Evolutionary conservation across 352 stramenopile species (phyloP).

Genomic region (Globisporangium iwayamae): DNA sequence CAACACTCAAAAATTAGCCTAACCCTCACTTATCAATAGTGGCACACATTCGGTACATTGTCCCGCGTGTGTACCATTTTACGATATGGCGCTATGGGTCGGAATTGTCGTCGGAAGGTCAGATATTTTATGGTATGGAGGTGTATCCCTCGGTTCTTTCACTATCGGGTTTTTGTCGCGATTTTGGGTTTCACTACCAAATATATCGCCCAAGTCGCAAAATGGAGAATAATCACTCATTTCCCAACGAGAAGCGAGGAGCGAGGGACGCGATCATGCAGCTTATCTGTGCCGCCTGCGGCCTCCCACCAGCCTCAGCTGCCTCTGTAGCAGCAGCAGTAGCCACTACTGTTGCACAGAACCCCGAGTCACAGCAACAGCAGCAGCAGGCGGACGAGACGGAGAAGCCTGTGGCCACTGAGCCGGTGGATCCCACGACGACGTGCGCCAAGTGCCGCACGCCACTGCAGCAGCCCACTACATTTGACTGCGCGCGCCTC

Average conservation of each 20-base stretch:
- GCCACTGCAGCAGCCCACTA: conserved; percentile 29
- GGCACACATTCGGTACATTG: too few relatives aligned
- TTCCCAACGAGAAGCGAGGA: not conserved
- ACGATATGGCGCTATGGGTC: too few relatives aligned
- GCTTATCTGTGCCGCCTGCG: conserved; percentile 35
- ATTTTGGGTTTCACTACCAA: too few relatives aligned
- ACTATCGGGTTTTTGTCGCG: too few relatives aligned
- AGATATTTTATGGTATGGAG: too few relatives aligned
- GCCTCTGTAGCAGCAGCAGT: not conserved
- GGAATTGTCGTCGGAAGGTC: too few relatives aligned
- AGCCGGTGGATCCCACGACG: not conserved
- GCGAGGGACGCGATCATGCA: conserved; percentile 11
- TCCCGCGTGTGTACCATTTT: too few relatives aligned
- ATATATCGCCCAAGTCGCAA: too few relatives aligned
- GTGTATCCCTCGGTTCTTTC: too few relatives aligned
- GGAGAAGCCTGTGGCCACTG: not conserved
- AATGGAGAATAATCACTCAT: not conserved
- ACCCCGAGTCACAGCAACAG: not conserved
- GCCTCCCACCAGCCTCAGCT: conserved; percentile 8
- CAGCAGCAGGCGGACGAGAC: not conserved
- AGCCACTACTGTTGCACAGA: not conserved
- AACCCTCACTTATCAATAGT: too few relatives aligned
- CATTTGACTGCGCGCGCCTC: conserved; percentile 64
- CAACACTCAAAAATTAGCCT: too few relatives aligned
- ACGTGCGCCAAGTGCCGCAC: conserved; percentile 41